These are phyloP conservation scores for Aspergillus floridensis DNA, from an alignment of 2,329 filamentous ascomycete genomes.

Conservation along the genomic window DNA sequence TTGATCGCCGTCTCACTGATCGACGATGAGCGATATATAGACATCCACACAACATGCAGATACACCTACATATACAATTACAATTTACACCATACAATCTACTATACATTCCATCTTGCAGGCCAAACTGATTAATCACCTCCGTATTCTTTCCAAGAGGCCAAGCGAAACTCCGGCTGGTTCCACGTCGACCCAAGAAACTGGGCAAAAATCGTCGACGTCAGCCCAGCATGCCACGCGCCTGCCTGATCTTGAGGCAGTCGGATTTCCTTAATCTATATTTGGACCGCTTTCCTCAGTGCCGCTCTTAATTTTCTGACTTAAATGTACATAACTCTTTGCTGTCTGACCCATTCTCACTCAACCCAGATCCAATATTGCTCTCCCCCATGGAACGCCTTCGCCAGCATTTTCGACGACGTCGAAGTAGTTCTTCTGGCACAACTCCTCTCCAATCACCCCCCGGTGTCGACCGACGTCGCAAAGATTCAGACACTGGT, in stretches of 20 bases:
- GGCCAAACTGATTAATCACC: neutral
- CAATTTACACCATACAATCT: neutral
- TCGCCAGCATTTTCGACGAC: slow-evolving; percentile 16
- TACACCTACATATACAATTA: neutral
- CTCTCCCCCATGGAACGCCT: slow-evolving; percentile 14
- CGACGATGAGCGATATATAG: neutral
- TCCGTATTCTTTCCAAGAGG: neutral
- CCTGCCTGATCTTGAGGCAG: neutral
- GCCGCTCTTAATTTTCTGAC: neutral
- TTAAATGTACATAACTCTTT: neutral
- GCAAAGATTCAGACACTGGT: slow-evolving; percentile 7
- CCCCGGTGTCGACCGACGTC: slow-evolving; percentile 6
- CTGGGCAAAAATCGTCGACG: slow-evolving; percentile 21
- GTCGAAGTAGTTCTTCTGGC: slow-evolving; percentile 14
- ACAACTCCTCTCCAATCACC: slow-evolving; percentile 5
- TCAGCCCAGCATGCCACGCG: slow-evolving; percentile 14
- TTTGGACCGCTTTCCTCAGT: neutral
- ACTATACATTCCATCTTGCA: neutral
- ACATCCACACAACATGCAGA: neutral
- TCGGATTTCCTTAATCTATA: neutral
- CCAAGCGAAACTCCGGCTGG: slow-evolving; percentile 1
- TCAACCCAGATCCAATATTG: neutral
- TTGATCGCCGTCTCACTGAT: neutral
- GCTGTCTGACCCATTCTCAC: neutral
- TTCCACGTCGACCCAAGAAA: slow-evolving; percentile 7